Evolutionary conservation across 768 basidiomycete genomes (phyloP).

Genomic region (Tulasnella sp.): DNA sequence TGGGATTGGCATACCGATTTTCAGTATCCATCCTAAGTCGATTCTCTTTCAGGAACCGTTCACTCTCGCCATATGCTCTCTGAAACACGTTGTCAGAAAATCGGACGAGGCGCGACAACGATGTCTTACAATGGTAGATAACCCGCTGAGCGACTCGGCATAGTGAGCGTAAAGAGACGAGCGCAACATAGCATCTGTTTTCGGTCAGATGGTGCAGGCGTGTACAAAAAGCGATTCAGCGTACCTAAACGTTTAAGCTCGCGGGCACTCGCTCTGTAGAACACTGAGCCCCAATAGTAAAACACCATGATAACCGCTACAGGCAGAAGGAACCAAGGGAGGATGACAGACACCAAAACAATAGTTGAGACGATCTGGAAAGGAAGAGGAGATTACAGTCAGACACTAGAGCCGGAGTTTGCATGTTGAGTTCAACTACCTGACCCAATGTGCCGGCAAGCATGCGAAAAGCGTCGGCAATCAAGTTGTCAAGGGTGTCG

Average conservation of each 20-base stretch:
- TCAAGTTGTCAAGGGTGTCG: slow-evolving; percentile 30
- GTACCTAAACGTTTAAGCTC: slow-evolving; percentile 17
- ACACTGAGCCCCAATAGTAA: slow-evolving; percentile 26
- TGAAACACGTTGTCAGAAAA: neutral
- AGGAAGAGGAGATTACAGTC: slow-evolving; percentile 25
- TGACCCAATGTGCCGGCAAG: neutral
- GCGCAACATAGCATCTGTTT: neutral
- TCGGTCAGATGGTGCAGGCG: neutral
- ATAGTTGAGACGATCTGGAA: neutral
- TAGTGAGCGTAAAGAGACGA: slow-evolving; percentile 23
- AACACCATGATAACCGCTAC: neutral
- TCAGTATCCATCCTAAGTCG: slow-evolving; percentile 70
- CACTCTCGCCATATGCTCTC: slow-evolving; percentile 26
- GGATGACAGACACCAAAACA: neutral
- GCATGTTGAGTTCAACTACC: neutral
- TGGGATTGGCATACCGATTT: slow-evolving; percentile 41
- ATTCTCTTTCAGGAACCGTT: slow-evolving; percentile 69
- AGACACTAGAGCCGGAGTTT: neutral
- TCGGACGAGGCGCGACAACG: neutral
- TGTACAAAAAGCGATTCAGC: neutral
- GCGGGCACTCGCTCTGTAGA: slow-evolving; percentile 18
- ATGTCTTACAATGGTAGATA: slow-evolving; percentile 25
- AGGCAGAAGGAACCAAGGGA: neutral
- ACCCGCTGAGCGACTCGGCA: slow-evolving; percentile 29
- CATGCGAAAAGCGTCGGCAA: slow-evolving; percentile 18